phyloP scores from a whole-genome alignment of 345 rosid species.

The Hirschfeldia incana region DNA sequence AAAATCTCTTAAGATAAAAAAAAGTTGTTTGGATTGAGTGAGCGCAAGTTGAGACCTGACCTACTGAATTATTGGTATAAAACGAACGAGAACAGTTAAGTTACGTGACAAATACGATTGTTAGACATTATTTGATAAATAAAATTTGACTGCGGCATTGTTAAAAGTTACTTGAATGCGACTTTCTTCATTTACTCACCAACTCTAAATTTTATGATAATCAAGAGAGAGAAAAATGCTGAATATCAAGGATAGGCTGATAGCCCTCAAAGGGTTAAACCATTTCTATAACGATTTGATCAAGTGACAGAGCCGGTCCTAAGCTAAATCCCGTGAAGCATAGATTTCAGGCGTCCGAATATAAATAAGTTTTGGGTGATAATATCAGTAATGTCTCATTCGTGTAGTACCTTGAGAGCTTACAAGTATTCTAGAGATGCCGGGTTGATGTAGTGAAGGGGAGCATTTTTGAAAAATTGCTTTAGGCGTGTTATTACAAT shows the following conservation, averaged over 20 bases:
- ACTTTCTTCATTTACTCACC: not conserved
- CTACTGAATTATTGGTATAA: not conserved
- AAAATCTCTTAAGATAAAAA: not conserved
- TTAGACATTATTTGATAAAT: not conserved
- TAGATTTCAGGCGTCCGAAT: no score
- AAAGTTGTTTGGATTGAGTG: slow-evolving; percentile 17
- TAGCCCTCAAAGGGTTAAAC: not conserved
- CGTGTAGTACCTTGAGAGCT: no score
- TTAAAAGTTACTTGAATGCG: not conserved
- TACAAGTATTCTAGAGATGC: no score
- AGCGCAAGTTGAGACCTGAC: not conserved
- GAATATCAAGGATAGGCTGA: not conserved
- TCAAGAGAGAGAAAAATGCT: not conserved
- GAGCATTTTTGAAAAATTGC: no score
- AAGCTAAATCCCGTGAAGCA: no score
- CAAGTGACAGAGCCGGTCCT: not conserved
- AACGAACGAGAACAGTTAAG: slow-evolving; percentile 17
- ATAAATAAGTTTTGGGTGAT: no score
- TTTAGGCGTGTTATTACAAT: no score
- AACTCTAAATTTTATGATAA: not conserved
- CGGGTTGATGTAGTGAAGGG: no score
- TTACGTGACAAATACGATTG: not conserved
- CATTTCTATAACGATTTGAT: not conserved
- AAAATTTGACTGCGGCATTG: not conserved
- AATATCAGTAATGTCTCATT: no score